Percentiles rank a stretch among this genome's conserved stretches.
These are phyloP conservation scores for Hypoxylon cercidicola DNA, from an alignment of 495 filamentous ascomycete genomes.

Conservation along the genomic window DNA sequence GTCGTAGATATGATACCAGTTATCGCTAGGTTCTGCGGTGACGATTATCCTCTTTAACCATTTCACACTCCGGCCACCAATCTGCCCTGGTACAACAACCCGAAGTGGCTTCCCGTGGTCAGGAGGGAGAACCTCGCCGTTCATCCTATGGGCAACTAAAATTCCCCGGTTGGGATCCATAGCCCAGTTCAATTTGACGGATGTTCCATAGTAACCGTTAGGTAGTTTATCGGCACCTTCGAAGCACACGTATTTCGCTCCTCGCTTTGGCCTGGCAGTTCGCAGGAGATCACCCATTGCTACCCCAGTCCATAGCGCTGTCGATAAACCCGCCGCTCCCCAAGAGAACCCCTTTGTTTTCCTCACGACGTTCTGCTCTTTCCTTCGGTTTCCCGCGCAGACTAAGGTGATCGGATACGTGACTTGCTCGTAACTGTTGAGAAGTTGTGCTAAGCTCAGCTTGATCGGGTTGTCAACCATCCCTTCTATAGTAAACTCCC, in stretches of 20 bases:
- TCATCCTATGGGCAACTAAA: constrained; percentile 93
- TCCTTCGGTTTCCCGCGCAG: constrained; percentile 92
- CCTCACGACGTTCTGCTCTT: constrained; percentile 91
- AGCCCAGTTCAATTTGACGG: constrained; percentile 87
- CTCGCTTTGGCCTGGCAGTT: constrained; percentile 72
- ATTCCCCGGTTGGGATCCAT: constrained; percentile 87
- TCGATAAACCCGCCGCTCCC: constrained; percentile 91
- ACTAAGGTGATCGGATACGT: constrained; percentile 91
- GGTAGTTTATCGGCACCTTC: constrained; percentile 91
- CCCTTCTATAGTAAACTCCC: constrained; percentile 89
- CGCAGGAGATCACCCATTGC: constrained; percentile 77
- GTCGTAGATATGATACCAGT: constrained; percentile 98
- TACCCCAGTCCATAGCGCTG: constrained; percentile 89
- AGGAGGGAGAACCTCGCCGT: constrained; percentile 82
- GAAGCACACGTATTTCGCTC: constrained; percentile 89
- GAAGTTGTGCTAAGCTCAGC: constrained; percentile 77
- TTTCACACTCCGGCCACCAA: constrained; percentile 94
- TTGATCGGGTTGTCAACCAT: constrained; percentile 82
- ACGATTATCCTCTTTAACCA: constrained; percentile 90
- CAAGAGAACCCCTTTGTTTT: constrained; percentile 98
- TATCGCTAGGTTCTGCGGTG: constrained; percentile 82
- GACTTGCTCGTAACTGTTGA: constrained; percentile 81
- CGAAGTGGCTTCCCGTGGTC: constrained; percentile 91
- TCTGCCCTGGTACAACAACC: constrained; percentile 90
- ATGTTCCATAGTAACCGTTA: constrained; percentile 92